These are phyloP conservation scores for Saturnispora mendoncae DNA, from an alignment of 805 yeast species.

Conservation along the genomic window DNA sequence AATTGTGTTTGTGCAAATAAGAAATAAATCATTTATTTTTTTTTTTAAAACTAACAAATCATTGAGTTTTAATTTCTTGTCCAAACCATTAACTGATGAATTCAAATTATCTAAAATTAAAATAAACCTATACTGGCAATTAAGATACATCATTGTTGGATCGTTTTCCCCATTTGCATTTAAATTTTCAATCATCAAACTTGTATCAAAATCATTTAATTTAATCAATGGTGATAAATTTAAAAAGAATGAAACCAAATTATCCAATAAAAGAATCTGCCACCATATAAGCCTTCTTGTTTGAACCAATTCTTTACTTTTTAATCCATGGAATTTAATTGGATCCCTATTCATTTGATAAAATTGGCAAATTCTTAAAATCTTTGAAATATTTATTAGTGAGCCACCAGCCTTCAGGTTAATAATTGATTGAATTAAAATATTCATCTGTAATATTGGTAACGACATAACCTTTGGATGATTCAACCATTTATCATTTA, in stretches of 20 bases:
- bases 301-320: constrained; percentile 41
- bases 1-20: constrained; percentile 42
- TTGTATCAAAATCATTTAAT: constrained; percentile 22
- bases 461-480: constrained; percentile 22
- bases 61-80: constrained; percentile 31
- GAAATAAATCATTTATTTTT: constrained; percentile 42
- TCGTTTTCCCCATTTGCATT: constrained; percentile 5
- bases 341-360: constrained; percentile 51
- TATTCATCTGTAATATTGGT: constrained; percentile 18
- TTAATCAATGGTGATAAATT: constrained; percentile 20
- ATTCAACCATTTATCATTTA: constrained; percentile 16
- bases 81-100: constrained; percentile 40
- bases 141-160: constrained; percentile 17
- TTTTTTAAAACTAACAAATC: constrained; percentile 38
- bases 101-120: constrained; percentile 47
- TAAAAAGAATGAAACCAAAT: constrained; percentile 25
- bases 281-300: constrained; percentile 56
- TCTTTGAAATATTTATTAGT: constrained; percentile 18
- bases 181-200: constrained; percentile 18
- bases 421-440: constrained; percentile 19
- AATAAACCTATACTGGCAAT: constrained; percentile 27
- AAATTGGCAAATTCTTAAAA: constrained; percentile 22
- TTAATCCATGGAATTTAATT: constrained; percentile 39
- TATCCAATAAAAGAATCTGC: constrained; percentile 55
- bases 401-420: constrained; percentile 23